These are phyloP conservation scores for Syzygium oleosum DNA, from an alignment of 345 rosid species.

Conservation along the genomic window DNA sequence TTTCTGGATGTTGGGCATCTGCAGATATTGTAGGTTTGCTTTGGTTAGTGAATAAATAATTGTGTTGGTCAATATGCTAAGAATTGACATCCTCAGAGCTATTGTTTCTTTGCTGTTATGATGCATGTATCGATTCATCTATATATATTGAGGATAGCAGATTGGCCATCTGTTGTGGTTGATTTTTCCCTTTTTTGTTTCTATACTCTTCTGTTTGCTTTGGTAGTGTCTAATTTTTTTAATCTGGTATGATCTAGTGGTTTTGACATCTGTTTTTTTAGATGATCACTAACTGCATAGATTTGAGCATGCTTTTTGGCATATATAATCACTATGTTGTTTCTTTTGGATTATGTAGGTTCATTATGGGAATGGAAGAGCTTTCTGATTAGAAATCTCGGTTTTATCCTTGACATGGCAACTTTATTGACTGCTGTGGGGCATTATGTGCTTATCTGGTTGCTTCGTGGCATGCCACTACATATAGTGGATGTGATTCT, in stretches of 20 bases:
- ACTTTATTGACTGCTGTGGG: slow-evolving; percentile 87
- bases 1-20: not conserved
- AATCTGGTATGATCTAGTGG: not conserved
- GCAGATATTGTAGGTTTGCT: not conserved
- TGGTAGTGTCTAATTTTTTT: not conserved
- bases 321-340: not conserved
- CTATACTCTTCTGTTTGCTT: not conserved
- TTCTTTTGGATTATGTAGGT: slow-evolving; percentile 37
- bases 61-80: not conserved
- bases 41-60: not conserved
- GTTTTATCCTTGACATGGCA: slow-evolving; percentile 93
- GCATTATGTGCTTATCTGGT: slow-evolving; percentile 88
- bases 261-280: not conserved
- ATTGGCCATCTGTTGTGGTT: not conserved
- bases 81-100: not conserved
- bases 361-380: slow-evolving; percentile 93
- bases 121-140: not conserved
- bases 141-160: not conserved
- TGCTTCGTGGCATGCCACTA: slow-evolving; percentile 95
- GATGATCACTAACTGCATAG: not conserved
- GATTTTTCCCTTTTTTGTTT: not conserved
- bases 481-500: slow-evolving; percentile 91
- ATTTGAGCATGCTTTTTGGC: not conserved
- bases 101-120: not conserved
- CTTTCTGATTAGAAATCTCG: slow-evolving; percentile 75